Evolutionary conservation across 2,329 filamentous ascomycete genomes (phyloP).

Genomic region (Penicillium sp.): DNA sequence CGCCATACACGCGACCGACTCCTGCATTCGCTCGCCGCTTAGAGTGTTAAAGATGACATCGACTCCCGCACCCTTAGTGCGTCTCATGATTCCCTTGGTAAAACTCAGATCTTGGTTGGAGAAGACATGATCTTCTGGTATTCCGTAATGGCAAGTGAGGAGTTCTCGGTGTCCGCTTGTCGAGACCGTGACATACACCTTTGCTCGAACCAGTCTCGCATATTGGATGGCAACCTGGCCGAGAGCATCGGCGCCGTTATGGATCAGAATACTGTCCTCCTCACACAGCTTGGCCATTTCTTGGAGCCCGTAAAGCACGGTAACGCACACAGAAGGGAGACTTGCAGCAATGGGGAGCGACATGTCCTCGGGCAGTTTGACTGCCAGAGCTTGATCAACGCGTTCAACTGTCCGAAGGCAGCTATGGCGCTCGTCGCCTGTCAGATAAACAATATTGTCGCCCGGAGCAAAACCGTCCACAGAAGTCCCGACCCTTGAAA

Average conservation of each 20-base stretch:
- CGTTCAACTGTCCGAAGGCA: slow-evolving; percentile 12
- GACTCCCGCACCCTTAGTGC: slow-evolving; percentile 15
- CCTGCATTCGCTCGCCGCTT: slow-evolving; percentile 15
- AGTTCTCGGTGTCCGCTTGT: slow-evolving; percentile 11
- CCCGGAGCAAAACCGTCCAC: slow-evolving; percentile 9
- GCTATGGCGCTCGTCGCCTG: neutral
- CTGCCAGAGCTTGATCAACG: slow-evolving; percentile 1
- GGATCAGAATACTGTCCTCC: slow-evolving; percentile 19
- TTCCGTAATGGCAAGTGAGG: slow-evolving; percentile 9
- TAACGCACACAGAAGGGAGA: slow-evolving; percentile 9
- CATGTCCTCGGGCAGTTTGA: slow-evolving; percentile 9
- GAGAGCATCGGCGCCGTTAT: slow-evolving; percentile 15
- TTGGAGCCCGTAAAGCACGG: slow-evolving; percentile 12
- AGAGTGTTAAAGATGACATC: slow-evolving; percentile 22
- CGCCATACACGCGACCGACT: slow-evolving; percentile 16
- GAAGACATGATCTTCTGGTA: slow-evolving; percentile 16
- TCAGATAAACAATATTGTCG: slow-evolving; percentile 15
- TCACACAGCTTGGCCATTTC: slow-evolving; percentile 9
- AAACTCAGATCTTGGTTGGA: slow-evolving; percentile 14
- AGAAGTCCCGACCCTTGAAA: slow-evolving; percentile 6
- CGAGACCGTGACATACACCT: slow-evolving; percentile 15
- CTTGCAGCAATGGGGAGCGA: slow-evolving; percentile 12
- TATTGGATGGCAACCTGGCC: slow-evolving; percentile 27
- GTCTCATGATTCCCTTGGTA: slow-evolving; percentile 14
- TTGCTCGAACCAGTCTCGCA: slow-evolving; percentile 15